Conservation (phyloP, 1,284 basidiomycete genomes). For the Moesziomyces parantarcticus region DNA sequence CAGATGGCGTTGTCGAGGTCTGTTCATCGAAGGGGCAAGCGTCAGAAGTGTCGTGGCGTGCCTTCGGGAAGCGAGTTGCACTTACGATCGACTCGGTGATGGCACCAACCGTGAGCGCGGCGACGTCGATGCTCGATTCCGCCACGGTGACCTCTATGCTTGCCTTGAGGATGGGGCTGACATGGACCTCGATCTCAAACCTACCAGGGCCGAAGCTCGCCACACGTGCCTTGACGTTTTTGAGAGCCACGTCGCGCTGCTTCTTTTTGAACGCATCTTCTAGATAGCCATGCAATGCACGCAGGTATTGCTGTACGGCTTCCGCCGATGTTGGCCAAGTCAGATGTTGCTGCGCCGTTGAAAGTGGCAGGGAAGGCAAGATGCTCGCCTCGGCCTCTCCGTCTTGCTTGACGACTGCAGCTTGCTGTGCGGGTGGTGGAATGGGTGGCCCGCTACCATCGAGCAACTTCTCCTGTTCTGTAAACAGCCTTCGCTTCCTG, state of each 20-base stretch:
- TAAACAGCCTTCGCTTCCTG: conserved; percentile 31
- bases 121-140: conserved; percentile 7
- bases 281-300: conserved; percentile 21
- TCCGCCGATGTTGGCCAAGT: conserved; percentile 13
- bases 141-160: conserved; percentile 16
- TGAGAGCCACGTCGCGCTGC: conserved; percentile 3
- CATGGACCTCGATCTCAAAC: conserved; percentile 22
- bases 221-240: conserved; percentile 24
- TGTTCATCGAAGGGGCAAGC: neutral
- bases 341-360: conserved; percentile 3
- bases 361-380: conserved; percentile 12
- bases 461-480: conserved; percentile 36
- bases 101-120: conserved; percentile 17
- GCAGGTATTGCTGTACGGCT: conserved; percentile 17
- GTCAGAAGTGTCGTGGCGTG: no score
- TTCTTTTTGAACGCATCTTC: conserved; percentile 7
- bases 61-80: neutral
- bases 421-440: neutral
- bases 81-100: conserved; percentile 24
- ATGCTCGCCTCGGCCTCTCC: neutral
- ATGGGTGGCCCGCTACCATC: conserved; percentile 20
- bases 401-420: neutral
- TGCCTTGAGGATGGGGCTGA: conserved; percentile 12
- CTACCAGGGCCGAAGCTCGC: neutral
- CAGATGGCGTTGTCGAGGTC: conserved; percentile 23